phyloP scores from a whole-genome alignment of 768 basidiomycete genomes.

The Boletus fagicola region DNA sequence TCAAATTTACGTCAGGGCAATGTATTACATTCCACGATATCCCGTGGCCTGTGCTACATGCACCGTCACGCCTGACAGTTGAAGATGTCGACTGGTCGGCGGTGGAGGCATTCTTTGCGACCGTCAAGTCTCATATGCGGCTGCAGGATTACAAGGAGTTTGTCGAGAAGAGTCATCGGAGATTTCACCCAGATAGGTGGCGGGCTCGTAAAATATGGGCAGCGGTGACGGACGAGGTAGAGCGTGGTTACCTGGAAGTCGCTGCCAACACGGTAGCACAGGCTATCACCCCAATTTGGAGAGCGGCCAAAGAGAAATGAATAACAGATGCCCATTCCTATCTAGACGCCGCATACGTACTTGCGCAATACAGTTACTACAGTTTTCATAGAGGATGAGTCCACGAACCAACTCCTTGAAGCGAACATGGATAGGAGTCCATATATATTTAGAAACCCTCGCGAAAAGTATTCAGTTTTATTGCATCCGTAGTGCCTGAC shows the following conservation, averaged over 20 bases:
- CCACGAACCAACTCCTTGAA: no score
- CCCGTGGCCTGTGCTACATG: slow-evolving; percentile 72
- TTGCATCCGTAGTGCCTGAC: no score
- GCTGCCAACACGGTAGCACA: slow-evolving; percentile 73
- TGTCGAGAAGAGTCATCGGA: slow-evolving; percentile 65
- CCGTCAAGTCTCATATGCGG: slow-evolving; percentile 51
- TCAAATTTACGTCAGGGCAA: slow-evolving; percentile 51
- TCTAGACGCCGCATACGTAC: not conserved
- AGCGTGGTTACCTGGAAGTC: slow-evolving; percentile 61
- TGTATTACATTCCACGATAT: slow-evolving; percentile 61
- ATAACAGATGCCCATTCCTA: not conserved
- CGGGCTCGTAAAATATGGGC: slow-evolving; percentile 60
- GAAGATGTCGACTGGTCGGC: slow-evolving; percentile 70
- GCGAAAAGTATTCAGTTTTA: no score
- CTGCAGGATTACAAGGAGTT: slow-evolving; percentile 61
- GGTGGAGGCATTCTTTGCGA: slow-evolving; percentile 69
- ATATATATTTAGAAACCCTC: no score
- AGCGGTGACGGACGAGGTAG: slow-evolving; percentile 55
- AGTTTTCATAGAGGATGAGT: no score
- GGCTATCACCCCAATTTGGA: slow-evolving; percentile 70
- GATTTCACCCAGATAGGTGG: slow-evolving; percentile 85
- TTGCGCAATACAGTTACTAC: not conserved
- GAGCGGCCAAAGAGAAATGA: slow-evolving; percentile 37
- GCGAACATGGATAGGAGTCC: no score
- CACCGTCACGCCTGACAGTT: slow-evolving; percentile 50